A percentile compares a stretch with the other conserved stretches of the same genome.
phyloP scores from a whole-genome alignment of 2,329 filamentous ascomycete species.

The Trichoderma endophyticum region DNA sequence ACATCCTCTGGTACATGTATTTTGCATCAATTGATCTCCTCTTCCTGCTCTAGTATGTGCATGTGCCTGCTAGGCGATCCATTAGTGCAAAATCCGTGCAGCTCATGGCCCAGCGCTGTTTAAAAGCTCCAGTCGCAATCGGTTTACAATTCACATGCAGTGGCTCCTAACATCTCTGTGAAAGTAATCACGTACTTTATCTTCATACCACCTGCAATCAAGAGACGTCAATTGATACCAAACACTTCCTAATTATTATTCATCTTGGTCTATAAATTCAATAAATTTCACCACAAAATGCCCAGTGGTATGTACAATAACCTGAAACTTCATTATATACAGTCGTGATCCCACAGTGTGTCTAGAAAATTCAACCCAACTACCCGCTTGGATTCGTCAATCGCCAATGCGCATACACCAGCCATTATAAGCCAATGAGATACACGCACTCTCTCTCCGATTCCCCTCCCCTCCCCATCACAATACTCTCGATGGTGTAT shows the following conservation, averaged over 20 bases:
- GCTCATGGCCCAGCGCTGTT: not conserved
- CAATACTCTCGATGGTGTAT: not conserved
- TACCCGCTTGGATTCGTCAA: not conserved
- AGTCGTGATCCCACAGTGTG: not conserved
- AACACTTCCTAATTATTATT: not conserved
- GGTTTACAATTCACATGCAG: not conserved
- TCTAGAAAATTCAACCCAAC: not conserved
- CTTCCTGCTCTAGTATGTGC: not conserved
- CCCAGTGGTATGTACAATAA: not conserved
- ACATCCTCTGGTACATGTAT: not conserved
- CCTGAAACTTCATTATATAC: not conserved
- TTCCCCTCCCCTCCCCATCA: not conserved
- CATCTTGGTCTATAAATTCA: not conserved
- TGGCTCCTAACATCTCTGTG: not conserved
- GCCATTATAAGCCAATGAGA: not conserved
- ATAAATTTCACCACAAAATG: not conserved
- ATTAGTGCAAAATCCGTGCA: not conserved
- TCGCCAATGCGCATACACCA: not conserved
- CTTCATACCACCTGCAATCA: too few species aligned
- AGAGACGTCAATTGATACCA: not conserved
- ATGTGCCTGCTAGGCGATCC: not conserved
- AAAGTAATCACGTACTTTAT: not conserved
- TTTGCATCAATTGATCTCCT: not conserved
- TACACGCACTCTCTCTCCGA: not conserved
- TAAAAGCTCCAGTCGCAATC: not conserved